A percentile compares a stretch with the other conserved stretches of the same genome.
These are phyloP conservation scores for Lactarius pseudohatsudake DNA, from an alignment of 768 basidiomycete genomes.

Conservation along the genomic window DNA sequence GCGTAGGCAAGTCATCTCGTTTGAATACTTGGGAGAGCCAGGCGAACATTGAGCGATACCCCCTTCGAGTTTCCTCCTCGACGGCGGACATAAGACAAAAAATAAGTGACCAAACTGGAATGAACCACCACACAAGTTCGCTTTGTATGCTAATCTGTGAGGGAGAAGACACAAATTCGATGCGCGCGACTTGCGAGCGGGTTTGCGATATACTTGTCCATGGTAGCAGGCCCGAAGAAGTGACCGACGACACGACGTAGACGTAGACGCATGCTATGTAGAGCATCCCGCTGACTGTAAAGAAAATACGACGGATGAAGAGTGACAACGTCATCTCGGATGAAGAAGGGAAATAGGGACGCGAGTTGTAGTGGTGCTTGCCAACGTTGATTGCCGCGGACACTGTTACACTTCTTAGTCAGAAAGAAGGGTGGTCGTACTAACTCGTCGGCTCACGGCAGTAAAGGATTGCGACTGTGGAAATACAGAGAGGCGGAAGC, in stretches of 20 bases:
- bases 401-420: constrained; percentile 10
- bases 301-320: constrained; percentile 23
- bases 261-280: constrained; percentile 21
- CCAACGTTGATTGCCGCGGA: constrained; percentile 22
- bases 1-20: constrained; percentile 16
- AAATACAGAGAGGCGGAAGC: constrained; percentile 28
- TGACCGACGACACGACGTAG: constrained; percentile 16
- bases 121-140: constrained; percentile 30
- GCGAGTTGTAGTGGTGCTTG: constrained; percentile 22
- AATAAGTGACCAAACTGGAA: constrained; percentile 27
- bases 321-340: constrained; percentile 22
- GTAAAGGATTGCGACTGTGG: constrained; percentile 20
- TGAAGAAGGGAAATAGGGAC: constrained; percentile 14
- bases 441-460: constrained; percentile 20
- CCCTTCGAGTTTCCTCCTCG: constrained; percentile 25
- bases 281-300: constrained; percentile 23
- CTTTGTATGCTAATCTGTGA: constrained; percentile 10
- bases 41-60: constrained; percentile 11
- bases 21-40: constrained; percentile 14
- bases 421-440: background rate
- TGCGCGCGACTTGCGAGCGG: constrained; percentile 17
- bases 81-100: constrained; percentile 20
- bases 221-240: constrained; percentile 21
- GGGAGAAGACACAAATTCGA: constrained; percentile 15
- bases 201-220: constrained; percentile 24